These are phyloP conservation scores for Artemisia argyi DNA, from an alignment of 129 eudicot genomes.

Conservation along the genomic window DNA sequence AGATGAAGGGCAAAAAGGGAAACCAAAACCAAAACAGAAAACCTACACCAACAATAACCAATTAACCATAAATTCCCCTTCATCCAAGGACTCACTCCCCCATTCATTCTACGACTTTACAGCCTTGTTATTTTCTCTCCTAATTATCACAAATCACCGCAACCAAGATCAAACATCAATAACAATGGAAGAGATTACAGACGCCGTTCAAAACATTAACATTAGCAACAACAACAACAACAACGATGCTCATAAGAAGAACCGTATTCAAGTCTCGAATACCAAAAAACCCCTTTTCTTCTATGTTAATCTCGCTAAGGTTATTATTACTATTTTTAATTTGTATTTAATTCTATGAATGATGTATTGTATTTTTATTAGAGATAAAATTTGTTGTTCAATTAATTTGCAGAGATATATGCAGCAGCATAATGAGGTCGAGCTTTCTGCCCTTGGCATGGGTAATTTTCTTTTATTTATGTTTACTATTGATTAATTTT, in stretches of 20 bases:
- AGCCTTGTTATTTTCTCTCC: constrained; percentile 7
- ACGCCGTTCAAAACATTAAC: constrained; percentile 38
- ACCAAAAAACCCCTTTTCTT: constrained; percentile 82
- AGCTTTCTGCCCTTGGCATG: constrained; percentile 91
- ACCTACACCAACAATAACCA: not conserved
- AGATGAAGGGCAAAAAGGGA: constrained; percentile 9
- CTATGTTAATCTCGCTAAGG: constrained; percentile 76
- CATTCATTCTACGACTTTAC: constrained; percentile 27
- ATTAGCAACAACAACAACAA: constrained; percentile 13
- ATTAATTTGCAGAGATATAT: constrained; percentile 62
- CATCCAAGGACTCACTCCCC: constrained; percentile 26
- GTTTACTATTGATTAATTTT: not conserved
- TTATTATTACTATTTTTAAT: no score
- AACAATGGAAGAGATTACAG: constrained; percentile 55
- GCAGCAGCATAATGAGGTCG: constrained; percentile 87
- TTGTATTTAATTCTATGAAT: no score
- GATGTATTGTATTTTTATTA: no score
- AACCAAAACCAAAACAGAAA: not conserved
- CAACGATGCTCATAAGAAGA: constrained; percentile 42
- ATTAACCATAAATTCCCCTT: constrained; percentile 21
- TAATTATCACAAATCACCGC: not conserved
- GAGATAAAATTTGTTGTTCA: not conserved
- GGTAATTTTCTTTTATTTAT: constrained; percentile 42
- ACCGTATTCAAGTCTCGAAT: constrained; percentile 76
- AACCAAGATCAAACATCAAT: not conserved